Base-by-base conservation (phyloP, 495 filamentous ascomycete species). In the Staphylotrichum longicolle region DNA sequence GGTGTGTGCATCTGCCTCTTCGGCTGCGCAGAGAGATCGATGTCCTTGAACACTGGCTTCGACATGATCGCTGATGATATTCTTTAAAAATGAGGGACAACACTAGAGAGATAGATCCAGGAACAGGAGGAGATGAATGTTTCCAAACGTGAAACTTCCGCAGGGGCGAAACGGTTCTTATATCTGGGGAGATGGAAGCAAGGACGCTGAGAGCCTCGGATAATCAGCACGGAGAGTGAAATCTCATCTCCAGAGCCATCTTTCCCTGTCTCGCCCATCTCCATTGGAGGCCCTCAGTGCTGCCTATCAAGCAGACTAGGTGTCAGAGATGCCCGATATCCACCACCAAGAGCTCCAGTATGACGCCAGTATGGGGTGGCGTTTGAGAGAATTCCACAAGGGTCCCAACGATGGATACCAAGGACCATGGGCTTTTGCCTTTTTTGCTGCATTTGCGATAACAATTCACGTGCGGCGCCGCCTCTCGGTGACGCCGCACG, bases 31-130 rank as follows among this genome's bases (percentile, higher is more conserved):
- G 68, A 74, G 59, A 84, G 76, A 56, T 87, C 83, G 58, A 78
- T 72, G 56, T 86, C 85, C 45, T 86, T 83, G 65, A 85, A 85
- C 65, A 78, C 46, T 10, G 58, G 47, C 35, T 56, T 77, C 75
- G 84, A 78, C 86, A 89, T 88, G 69, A 45, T 47, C 3, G 48
- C 30, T 47, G 46, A 30, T 47, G 35, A 41, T 40, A 5, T 5
- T 50, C 20, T n/a, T 2, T 3, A 12, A 8, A 46, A 37, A 44
- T 30, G 11, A 2, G 5, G 5, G 14, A 34, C 2, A 30, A 20
- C 30, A 41, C 4, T 32, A 10, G 37, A n/a, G 14, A 34, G 8
- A 7, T 4, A 8, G 10, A 7, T 6, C 6, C 4, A 27, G 35
- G 20, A n/a, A 34, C n/a, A 27, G 52, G 10, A 10, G 30, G 14